Base-by-base conservation (phyloP, 2,329 filamentous ascomycete species). In the Penicillium crustosum region DNA sequence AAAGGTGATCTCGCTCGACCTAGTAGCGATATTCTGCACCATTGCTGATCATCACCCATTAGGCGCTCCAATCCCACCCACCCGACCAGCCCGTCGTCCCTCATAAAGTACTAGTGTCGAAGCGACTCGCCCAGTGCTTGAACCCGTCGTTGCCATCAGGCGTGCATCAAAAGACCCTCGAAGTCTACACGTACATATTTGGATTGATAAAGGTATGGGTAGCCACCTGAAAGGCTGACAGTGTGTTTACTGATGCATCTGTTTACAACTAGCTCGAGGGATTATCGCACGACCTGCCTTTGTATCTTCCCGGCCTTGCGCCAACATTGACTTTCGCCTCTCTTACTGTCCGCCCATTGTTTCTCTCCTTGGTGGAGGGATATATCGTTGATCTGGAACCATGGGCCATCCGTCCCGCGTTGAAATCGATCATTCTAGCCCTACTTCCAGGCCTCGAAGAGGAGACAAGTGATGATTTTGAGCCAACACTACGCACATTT, bases 381-480 rank as follows among this genome's bases (percentile, higher is more conserved):
- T 85, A 95, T 72, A 86, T 99, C 53, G 78, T 96, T 27, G 82
- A 83, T 45, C 74, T 97, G 35, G 84, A 93, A 62, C 80, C 87
- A 33, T 81, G 82, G 57, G 84, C 89, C 7, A 80, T 99, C 45
- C 86, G 93, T 17, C 92, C 94, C 4, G 92, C 93, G 1, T 83
- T 97, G 76, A 97, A 96, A 74, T 89, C 93, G 8, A 85, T 97
- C 15, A 87, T 97, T 59, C 79, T 99, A 21, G 89, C 91, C n/a
- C 80, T 99, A 31, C 79, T 99, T 3, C 94, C 94, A 0, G 94
- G 93, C 0, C 77, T 99, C 3, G 94, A 99, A 74, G 94, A 99
- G 65, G 94, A 97, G 73, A 95, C 91, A 9, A 95, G 93, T 64
- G 94, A 99, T 71, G 95, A 99, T 71, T 99, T 97, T 73, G 93